Evolutionary conservation across 2,329 filamentous ascomycete genomes (phyloP).

Genomic region (Pseudocercospora ulei): DNA sequence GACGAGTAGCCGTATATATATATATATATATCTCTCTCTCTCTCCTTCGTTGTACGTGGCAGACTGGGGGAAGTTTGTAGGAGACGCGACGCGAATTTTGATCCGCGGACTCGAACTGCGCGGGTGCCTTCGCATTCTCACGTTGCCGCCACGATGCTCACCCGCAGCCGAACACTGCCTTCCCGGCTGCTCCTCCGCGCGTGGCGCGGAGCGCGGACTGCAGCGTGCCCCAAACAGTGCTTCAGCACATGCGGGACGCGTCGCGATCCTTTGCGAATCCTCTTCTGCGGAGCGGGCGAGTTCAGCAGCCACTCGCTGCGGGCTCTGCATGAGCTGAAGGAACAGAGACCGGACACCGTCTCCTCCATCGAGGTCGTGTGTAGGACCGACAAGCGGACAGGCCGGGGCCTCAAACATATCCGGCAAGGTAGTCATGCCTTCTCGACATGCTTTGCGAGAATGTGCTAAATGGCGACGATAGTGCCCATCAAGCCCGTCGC

Average conservation of each 20-base stretch:
- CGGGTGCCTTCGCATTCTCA: no score
- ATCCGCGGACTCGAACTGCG: no score
- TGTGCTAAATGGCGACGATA: conserved; percentile 9
- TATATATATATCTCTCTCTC: no score
- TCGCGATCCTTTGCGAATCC: conserved; percentile 58
- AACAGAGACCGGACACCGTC: conserved; percentile 44
- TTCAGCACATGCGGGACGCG: background rate
- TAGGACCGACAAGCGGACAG: conserved; percentile 65
- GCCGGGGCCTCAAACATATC: conserved; percentile 56
- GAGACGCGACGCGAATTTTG: no score
- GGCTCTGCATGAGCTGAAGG: conserved; percentile 51
- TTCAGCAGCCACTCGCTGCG: conserved; percentile 73
- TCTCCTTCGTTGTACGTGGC: no score
- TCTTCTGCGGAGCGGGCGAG: conserved; percentile 89
- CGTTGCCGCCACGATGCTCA: no score
- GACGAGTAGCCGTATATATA: no score
- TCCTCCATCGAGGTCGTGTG: conserved; percentile 78
- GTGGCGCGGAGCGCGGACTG: background rate
- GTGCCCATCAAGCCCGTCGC: conserved; percentile 59
- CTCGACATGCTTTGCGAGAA: background rate
- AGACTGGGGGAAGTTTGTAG: no score
- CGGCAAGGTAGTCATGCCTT: conserved; percentile 48
- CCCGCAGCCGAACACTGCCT: no score
- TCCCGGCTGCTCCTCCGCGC: no score
- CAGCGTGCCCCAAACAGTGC: background rate